Percentiles rank a stretch among this genome's conserved stretches.
These are phyloP conservation scores for Monilinia vaccinii-corymbosi DNA, from an alignment of 2,329 filamentous ascomycete genomes.

Conservation along the genomic window DNA sequence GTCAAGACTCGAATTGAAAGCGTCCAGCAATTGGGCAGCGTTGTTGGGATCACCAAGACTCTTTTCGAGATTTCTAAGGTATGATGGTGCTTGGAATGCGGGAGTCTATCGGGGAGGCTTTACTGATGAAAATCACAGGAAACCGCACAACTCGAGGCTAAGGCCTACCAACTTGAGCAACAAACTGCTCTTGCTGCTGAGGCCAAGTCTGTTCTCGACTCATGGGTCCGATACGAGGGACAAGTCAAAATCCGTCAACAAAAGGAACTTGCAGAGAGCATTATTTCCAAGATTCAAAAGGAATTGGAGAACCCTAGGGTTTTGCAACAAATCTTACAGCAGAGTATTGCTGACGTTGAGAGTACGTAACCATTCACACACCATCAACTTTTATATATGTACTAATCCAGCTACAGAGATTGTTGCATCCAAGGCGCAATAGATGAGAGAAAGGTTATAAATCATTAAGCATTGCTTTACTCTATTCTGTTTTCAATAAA, in stretches of 20 bases:
- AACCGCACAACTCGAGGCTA: slow-evolving; percentile 89
- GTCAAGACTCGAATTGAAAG: slow-evolving; percentile 91
- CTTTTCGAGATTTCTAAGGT: slow-evolving; percentile 99
- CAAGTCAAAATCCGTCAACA: slow-evolving; percentile 99
- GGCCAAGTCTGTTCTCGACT: slow-evolving; percentile 92
- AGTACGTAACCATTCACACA: slow-evolving; percentile 48
- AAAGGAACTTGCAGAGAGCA: slow-evolving; percentile 81
- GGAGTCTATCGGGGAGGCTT: background rate
- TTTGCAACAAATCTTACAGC: slow-evolving; percentile 94
- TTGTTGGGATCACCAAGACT: slow-evolving; percentile 93
- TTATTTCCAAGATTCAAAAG: slow-evolving; percentile 98
- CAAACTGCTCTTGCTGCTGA: slow-evolving; percentile 83
- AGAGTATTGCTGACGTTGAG: slow-evolving; percentile 94
- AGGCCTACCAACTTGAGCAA: slow-evolving; percentile 97
- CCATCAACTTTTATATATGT: background rate
- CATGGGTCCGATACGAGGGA: slow-evolving; percentile 96
- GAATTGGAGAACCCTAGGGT: slow-evolving; percentile 97
- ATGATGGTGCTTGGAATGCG: slow-evolving; percentile 25
- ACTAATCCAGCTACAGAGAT: slow-evolving; percentile 44
- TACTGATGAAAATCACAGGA: slow-evolving; percentile 38
- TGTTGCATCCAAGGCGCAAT: slow-evolving; percentile 54
- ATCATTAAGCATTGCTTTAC: slow-evolving; percentile 33
- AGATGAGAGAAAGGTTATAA: slow-evolving; percentile 33
- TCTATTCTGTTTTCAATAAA: slow-evolving; percentile 44
- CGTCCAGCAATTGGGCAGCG: slow-evolving; percentile 87